Conservation (phyloP, 2,329 filamentous ascomycete species). For the Hortaea werneckii region DNA sequence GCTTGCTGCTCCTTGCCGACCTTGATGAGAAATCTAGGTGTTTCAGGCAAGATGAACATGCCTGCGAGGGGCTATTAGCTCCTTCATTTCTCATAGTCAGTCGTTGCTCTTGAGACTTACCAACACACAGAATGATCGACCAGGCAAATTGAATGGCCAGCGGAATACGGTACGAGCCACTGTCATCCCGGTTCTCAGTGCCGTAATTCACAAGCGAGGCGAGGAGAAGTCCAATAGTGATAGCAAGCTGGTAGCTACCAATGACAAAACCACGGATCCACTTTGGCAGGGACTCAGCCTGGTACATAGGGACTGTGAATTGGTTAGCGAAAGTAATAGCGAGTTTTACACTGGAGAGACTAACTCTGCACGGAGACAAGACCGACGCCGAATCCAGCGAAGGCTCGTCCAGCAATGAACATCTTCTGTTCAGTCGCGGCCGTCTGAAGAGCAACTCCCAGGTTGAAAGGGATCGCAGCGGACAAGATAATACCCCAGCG, state of each 20-base stretch:
- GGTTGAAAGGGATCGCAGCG: slow-evolving; percentile 51
- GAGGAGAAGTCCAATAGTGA: slow-evolving; percentile 58
- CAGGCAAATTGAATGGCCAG: slow-evolving; percentile 28
- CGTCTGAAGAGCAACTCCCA: slow-evolving; percentile 65
- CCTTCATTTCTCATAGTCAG: no score
- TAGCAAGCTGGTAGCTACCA: slow-evolving; percentile 66
- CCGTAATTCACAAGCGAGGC: slow-evolving; percentile 60
- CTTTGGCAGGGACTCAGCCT: slow-evolving; percentile 42
- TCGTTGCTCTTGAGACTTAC: no score
- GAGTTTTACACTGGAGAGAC: no score
- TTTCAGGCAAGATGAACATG: slow-evolving; percentile 26
- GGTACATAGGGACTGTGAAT: slow-evolving; percentile 4
- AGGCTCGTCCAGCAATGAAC: slow-evolving; percentile 43
- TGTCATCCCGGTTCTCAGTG: slow-evolving; percentile 38
- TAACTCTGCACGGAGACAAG: slow-evolving; percentile 42
- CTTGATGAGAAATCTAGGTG: slow-evolving; percentile 27
- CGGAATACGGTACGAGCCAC: slow-evolving; percentile 25
- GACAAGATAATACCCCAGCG: slow-evolving; percentile 60
- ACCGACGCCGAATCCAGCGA: slow-evolving; percentile 64
- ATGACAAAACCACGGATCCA: slow-evolving; percentile 72
- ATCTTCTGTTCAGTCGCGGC: slow-evolving; percentile 50
- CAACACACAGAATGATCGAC: slow-evolving; percentile 23
- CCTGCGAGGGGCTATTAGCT: no score
- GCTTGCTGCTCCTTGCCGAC: slow-evolving; percentile 23
- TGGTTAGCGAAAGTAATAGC: no score